phyloP scores from a whole-genome alignment of 106 monocot species.

The Narthecium ossifragum region DNA sequence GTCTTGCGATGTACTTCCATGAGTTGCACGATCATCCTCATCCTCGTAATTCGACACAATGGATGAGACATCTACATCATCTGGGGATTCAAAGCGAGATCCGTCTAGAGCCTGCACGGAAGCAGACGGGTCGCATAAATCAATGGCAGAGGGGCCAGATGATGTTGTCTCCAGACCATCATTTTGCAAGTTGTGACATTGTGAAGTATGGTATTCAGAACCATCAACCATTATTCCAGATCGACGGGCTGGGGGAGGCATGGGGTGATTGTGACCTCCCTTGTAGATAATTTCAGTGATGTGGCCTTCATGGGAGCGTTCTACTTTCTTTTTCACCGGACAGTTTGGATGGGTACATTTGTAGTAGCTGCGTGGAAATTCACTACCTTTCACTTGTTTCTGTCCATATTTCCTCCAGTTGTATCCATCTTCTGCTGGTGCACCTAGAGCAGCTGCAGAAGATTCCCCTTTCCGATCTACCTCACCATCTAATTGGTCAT shows the following conservation, averaged over 20 bases:
- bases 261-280: constrained; percentile 68
- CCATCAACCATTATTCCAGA: constrained; percentile 24
- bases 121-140: constrained; percentile 28
- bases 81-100: constrained; percentile 30
- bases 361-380: constrained; percentile 91
- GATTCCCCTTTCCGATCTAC: constrained; percentile 34
- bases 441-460: constrained; percentile 21
- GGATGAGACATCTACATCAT: constrained; percentile 41
- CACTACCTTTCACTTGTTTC: constrained; percentile 91
- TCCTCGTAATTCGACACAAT: constrained; percentile 56
- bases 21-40: constrained; percentile 35
- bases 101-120: constrained; percentile 28
- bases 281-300: constrained; percentile 86
- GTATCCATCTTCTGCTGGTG: constrained; percentile 69
- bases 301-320: constrained; percentile 67
- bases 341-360: constrained; percentile 90
- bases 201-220: constrained; percentile 18
- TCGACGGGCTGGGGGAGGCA: constrained; percentile 41
- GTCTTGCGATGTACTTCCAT: constrained; percentile 29
- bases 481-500: constrained; percentile 39
- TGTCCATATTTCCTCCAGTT: constrained; percentile 99
- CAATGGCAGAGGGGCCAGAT: constrained; percentile 20
- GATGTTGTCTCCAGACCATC: constrained; percentile 23
- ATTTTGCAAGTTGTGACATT: constrained; percentile 23
- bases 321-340: constrained; percentile 79